These are phyloP conservation scores for Hyphopichia fennica DNA, from an alignment of 1,139 yeast species.

Conservation along the genomic window DNA sequence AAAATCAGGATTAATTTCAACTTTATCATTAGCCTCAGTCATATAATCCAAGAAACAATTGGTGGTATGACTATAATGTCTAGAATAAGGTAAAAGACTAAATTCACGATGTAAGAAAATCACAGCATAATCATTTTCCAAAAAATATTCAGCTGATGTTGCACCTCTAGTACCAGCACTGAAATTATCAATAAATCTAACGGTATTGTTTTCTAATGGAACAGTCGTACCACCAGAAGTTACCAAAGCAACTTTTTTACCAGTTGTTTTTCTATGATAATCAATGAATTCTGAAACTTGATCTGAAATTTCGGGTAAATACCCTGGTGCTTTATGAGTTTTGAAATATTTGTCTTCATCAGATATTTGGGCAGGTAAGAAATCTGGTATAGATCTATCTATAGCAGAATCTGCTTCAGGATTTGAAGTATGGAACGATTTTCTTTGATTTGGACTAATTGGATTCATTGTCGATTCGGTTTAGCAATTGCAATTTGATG, in stretches of 20 bases:
- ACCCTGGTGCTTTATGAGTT: slow-evolving; percentile 70
- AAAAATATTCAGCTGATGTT: slow-evolving; percentile 87
- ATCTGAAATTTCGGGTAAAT: slow-evolving; percentile 59
- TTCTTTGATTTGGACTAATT: slow-evolving; percentile 7
- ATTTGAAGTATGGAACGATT: slow-evolving; percentile 55
- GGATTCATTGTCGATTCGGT: too few relatives aligned
- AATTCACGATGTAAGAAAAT: slow-evolving; percentile 90
- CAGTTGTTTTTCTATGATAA: slow-evolving; percentile 34
- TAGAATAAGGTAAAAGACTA: slow-evolving; percentile 84
- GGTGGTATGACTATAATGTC: slow-evolving; percentile 84
- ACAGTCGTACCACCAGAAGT: slow-evolving; percentile 99
- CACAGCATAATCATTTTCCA: slow-evolving; percentile 86
- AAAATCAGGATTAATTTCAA: slow-evolving; percentile 61
- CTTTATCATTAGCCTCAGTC: slow-evolving; percentile 51
- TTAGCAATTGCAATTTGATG: too few relatives aligned
- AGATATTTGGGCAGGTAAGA: slow-evolving; percentile 70
- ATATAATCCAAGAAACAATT: slow-evolving; percentile 85
- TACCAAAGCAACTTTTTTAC: slow-evolving; percentile 69
- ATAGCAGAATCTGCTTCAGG: slow-evolving; percentile 77
- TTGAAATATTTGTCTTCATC: slow-evolving; percentile 80
- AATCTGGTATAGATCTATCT: slow-evolving; percentile 71
- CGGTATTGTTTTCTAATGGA: slow-evolving; percentile 94
- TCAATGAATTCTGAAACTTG: slow-evolving; percentile 63
- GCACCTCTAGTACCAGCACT: slow-evolving; percentile 99
- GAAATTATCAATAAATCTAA: slow-evolving; percentile 92